These are phyloP conservation scores for Xerocomus brunneocitrinus DNA, from an alignment of 768 basidiomycete species.

Conservation along the genomic window DNA sequence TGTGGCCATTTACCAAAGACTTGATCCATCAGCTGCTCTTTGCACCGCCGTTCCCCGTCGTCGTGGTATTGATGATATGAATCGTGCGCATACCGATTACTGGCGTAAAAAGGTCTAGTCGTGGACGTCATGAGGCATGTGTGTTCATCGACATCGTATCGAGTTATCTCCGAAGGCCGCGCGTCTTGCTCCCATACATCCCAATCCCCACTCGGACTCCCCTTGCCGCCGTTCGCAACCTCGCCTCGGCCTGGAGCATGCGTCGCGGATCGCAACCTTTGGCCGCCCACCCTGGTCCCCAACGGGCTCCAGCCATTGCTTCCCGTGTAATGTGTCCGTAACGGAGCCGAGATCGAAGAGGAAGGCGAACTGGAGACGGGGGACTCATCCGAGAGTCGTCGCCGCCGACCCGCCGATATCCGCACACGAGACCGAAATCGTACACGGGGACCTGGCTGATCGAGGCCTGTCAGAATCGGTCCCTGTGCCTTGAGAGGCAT, in stretches of 20 bases:
- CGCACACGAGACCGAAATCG: conserved; percentile 74
- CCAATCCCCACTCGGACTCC: background rate
- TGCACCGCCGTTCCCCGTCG: conserved; percentile 33
- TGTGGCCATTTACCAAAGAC: conserved; percentile 65
- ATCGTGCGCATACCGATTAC: conserved; percentile 21
- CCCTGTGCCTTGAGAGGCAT: conserved; percentile 4
- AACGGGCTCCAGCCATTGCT: conserved; percentile 58
- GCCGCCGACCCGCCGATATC: conserved; percentile 61
- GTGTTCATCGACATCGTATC: conserved; percentile 30
- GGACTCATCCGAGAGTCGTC: conserved; percentile 30
- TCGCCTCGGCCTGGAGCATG: background rate
- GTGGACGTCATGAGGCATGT: conserved; percentile 36
- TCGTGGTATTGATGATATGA: background rate
- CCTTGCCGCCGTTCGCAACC: background rate
- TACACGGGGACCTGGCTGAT: conserved; percentile 34
- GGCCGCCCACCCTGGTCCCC: conserved; percentile 47
- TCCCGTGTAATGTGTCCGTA: conserved; percentile 55
- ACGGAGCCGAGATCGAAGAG: conserved; percentile 78
- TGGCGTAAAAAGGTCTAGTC: conserved; percentile 15
- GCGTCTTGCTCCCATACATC: conserved; percentile 1
- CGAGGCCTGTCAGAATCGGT: conserved; percentile 1
- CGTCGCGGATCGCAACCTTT: conserved; percentile 12
- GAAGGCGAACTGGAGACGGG: conserved; percentile 62
- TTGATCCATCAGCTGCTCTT: conserved; percentile 44
- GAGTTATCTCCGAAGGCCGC: conserved; percentile 6